These are phyloP conservation scores for Balansia obtecta DNA, from an alignment of 2,329 filamentous ascomycete genomes.

Conservation along the genomic window DNA sequence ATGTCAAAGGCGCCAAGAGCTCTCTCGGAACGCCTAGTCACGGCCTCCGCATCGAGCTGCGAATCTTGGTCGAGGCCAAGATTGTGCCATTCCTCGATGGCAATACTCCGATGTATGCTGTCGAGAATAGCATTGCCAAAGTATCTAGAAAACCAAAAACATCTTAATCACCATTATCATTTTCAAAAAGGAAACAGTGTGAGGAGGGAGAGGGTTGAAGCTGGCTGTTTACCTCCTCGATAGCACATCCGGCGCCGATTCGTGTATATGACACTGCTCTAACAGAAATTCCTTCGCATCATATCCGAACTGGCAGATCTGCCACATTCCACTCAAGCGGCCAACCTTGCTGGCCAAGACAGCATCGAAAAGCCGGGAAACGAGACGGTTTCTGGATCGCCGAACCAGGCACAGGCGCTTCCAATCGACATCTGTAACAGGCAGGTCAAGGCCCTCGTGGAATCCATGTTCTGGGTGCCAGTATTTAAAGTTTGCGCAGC, in stretches of 20 bases:
- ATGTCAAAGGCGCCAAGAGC: slow-evolving; percentile 78
- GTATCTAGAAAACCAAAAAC: slow-evolving; percentile 39
- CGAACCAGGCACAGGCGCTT: slow-evolving; percentile 52
- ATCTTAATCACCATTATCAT: slow-evolving; percentile 4
- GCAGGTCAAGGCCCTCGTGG: slow-evolving; percentile 26
- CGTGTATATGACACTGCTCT: slow-evolving; percentile 46
- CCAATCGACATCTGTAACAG: slow-evolving; percentile 56
- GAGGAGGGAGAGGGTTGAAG: neutral
- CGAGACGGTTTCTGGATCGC: slow-evolving; percentile 36
- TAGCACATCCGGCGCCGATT: slow-evolving; percentile 58
- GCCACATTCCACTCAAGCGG: slow-evolving; percentile 56
- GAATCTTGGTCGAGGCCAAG: slow-evolving; percentile 13
- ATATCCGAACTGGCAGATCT: slow-evolving; percentile 62
- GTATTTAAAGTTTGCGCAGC: slow-evolving; percentile 53
- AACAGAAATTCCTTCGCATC: slow-evolving; percentile 81
- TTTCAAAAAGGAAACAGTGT: neutral
- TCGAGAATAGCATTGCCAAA: slow-evolving; percentile 64
- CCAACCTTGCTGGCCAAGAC: slow-evolving; percentile 60
- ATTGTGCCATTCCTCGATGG: slow-evolving; percentile 62
- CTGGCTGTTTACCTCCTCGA: slow-evolving; percentile 45
- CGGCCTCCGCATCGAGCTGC: slow-evolving; percentile 21
- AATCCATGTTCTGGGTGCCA: slow-evolving; percentile 63
- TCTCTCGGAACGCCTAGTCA: slow-evolving; percentile 45
- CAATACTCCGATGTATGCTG: slow-evolving; percentile 68
- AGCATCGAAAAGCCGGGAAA: slow-evolving; percentile 46